Evolutionary conservation across 2,329 filamentous ascomycete genomes (phyloP).

Genomic region (Thielaviopsis ethacetica): DNA sequence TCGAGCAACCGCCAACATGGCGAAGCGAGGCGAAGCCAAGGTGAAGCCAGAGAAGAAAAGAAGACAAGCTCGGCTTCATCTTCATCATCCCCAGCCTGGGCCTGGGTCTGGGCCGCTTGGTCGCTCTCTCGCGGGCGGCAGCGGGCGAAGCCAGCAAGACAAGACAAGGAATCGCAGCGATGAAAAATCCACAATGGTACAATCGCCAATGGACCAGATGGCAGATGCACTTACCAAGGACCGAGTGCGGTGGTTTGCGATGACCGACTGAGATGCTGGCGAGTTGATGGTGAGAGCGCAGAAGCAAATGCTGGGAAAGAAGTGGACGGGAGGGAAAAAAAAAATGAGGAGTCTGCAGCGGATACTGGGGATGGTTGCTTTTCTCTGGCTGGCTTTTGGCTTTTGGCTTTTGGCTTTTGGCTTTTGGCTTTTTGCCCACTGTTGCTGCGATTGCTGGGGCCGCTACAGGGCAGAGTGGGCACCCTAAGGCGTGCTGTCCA

Average conservation of each 20-base stretch:
- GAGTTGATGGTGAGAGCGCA: constrained; percentile 2
- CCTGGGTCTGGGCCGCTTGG: too few species aligned
- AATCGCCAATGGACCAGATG: neutral
- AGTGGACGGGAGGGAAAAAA: constrained; percentile 4
- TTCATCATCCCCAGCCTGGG: too few species aligned
- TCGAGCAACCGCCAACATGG: neutral
- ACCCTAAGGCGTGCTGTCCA: neutral
- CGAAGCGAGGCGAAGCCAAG: neutral
- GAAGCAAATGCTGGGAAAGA: neutral
- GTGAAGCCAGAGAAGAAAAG: neutral
- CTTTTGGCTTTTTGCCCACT: neutral
- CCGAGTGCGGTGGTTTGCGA: constrained; percentile 6
- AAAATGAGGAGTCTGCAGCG: constrained; percentile 9
- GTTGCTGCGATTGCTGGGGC: neutral
- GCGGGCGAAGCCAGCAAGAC: neutral
- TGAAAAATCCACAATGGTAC: neutral
- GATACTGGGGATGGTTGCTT: neutral
- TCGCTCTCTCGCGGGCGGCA: neutral
- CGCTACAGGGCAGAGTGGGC: neutral
- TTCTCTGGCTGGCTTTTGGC: too few species aligned
- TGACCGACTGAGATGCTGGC: neutral
- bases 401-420: neutral
- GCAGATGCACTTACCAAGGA: constrained; percentile 1
- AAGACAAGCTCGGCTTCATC: too few species aligned
- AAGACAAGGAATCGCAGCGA: neutral